Evolutionary conservation across 495 filamentous ascomycete species (phyloP), one percentile per base, ranked within the genome.

Genomic region (Tuber umbilicatum): DNA sequence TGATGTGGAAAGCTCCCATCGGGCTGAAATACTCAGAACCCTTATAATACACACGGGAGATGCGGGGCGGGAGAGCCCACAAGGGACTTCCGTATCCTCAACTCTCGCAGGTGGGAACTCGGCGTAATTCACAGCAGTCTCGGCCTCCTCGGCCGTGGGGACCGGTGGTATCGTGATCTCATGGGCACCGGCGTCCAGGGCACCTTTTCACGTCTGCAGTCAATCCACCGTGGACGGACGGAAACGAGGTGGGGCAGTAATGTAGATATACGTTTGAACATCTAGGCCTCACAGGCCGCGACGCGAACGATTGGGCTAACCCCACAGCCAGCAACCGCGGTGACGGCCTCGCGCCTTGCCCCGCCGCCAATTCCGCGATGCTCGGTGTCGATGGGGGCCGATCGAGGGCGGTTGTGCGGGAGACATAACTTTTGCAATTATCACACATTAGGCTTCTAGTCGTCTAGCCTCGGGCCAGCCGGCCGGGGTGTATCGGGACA

Each of bases 341-440:
- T 89, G 42, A 94, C 92, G 4, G 91, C 89, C 75, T 94, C 92
- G 80, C 95, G 93, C 93, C 95, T 95, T 19, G 88, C 87, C 50
- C 87, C 88, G 84, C 94, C 91, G 79, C 91, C 90, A 39, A 94
- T 90, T 78, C 91, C 92, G 31, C 92, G 92, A 83, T 94, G 92
- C 81, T 93, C 91, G 69, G 87, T 89, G 83, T 94, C 92, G 31
- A 93, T 88, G 80, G 90, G 86, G 3, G 93, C 87, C 91, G 91
- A 82, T 92, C 91, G 3, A 90, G 85, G 14, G 91, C 90, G 42
- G 94, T 86, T 19, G 87, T 83, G 68, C 91, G 87, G n/a, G 91
- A 88, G 50, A 90, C 85, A 80, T 92, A 93, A 71, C 86, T 84
- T 2, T 67, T 41, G 7, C 27, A 39, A 37, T 78, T 21, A 69